These are phyloP conservation scores for Protoeuglena noctilucae DNA, from an alignment of 139 green algal species.

Conservation along the genomic window DNA sequence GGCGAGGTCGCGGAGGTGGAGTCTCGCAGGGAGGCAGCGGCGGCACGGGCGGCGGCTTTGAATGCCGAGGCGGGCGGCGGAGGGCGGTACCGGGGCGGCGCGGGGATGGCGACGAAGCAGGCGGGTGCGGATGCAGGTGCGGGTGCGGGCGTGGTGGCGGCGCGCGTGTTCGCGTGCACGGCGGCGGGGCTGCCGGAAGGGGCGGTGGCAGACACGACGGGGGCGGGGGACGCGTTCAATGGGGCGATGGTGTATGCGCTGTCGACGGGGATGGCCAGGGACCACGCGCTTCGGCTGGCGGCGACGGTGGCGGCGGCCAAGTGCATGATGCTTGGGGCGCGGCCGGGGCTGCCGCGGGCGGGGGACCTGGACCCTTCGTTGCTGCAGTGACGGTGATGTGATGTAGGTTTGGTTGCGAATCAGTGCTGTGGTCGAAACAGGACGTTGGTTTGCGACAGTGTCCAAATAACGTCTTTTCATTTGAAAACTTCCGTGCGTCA, in stretches of 20 bases:
- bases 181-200: conserved; percentile 1
- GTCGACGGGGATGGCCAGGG: conserved; percentile 21
- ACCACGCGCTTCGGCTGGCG: conserved; percentile 31
- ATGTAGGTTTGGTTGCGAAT: too few relatives aligned
- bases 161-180: conserved; percentile 9
- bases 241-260: conserved; percentile 62
- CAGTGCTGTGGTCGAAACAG: too few relatives aligned
- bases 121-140: conserved; percentile 18
- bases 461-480: too few relatives aligned
- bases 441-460: too few relatives aligned
- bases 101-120: conserved; percentile 12
- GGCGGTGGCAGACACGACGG: conserved; percentile 68
- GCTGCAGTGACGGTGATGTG: too few relatives aligned
- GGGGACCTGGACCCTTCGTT: conserved; percentile 22
- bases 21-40: too few relatives aligned
- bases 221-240: conserved; percentile 88
- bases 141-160: conserved; percentile 15
- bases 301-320: conserved; percentile 62
- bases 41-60: conserved; percentile 7
- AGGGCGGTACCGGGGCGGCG: neutral
- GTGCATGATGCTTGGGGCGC: conserved; percentile 59
- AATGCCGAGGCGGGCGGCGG: conserved; percentile 1
- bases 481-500: too few relatives aligned
- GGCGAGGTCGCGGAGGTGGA: conserved; percentile 19
- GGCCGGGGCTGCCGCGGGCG: conserved; percentile 44